These are phyloP conservation scores for Colletotrichum cuscutae DNA, from an alignment of 2,329 filamentous ascomycete species.

Conservation along the genomic window DNA sequence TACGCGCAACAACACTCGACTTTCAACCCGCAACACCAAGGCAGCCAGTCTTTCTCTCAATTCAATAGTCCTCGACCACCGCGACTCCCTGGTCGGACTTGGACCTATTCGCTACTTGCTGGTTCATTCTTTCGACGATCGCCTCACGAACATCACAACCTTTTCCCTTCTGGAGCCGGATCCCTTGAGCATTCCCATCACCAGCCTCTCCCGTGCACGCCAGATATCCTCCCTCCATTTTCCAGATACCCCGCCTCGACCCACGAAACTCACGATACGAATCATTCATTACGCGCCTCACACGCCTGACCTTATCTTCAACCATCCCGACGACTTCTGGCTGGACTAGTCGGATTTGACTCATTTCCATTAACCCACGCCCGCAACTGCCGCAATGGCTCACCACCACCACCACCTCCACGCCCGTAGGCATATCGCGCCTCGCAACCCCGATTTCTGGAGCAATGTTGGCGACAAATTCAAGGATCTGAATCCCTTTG, in stretches of 20 bases:
- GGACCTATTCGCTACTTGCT: constrained; percentile 17
- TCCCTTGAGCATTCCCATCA: constrained; percentile 17
- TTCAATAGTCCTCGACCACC: neutral
- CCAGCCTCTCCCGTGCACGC: constrained; percentile 1
- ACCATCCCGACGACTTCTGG: constrained; percentile 17
- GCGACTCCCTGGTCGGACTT: constrained; percentile 22
- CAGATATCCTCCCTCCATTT: neutral
- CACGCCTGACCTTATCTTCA: neutral
- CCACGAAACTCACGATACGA: constrained; percentile 29
- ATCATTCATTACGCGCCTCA: neutral
- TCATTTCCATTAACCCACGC: neutral
- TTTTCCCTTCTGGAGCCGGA: neutral
- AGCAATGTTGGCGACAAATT: constrained; percentile 20
- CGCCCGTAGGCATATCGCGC: constrained; percentile 27
- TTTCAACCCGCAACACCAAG: neutral
- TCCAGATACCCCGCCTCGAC: constrained; percentile 23
- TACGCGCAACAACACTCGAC: neutral
- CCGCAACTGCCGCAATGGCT: constrained; percentile 18
- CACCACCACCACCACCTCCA: constrained; percentile 24
- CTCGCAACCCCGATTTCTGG: constrained; percentile 33
- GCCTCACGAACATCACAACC: constrained; percentile 5
- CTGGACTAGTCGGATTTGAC: constrained; percentile 3
- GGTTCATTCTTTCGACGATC: constrained; percentile 32
- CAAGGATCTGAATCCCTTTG: constrained; percentile 28
- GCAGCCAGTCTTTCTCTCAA: constrained; percentile 2